Evolutionary conservation across 2,329 filamentous ascomycete genomes (phyloP).

Genomic region (Cordyceps militaris): DNA sequence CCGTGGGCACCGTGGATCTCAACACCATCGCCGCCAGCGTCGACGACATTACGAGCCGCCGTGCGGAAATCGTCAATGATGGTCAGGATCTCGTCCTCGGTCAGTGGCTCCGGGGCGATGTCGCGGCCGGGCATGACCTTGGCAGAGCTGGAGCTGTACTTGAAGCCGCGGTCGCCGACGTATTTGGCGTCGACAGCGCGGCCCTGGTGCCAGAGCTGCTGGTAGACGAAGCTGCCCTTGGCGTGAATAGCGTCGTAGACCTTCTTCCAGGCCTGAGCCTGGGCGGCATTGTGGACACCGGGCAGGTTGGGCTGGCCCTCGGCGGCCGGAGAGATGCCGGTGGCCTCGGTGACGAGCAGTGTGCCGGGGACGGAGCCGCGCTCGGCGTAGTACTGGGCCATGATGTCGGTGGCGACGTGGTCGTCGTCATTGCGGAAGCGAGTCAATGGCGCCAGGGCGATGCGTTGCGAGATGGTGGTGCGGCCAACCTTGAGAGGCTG

Average conservation of each 20-base stretch:
- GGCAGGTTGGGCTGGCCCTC: conserved; percentile 35
- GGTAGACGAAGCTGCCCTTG: conserved; percentile 52
- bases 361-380: conserved; percentile 35
- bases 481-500: conserved; percentile 35
- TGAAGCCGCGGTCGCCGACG: conserved; percentile 23
- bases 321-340: conserved; percentile 31
- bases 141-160: conserved; percentile 7
- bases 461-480: conserved; percentile 31
- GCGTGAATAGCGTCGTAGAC: conserved; percentile 55
- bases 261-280: conserved; percentile 51
- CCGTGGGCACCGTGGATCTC: conserved; percentile 50
- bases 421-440: conserved; percentile 40
- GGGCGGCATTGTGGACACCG: conserved; percentile 48
- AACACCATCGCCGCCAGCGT: conserved; percentile 63
- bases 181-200: conserved; percentile 26
- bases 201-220: conserved; percentile 57
- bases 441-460: conserved; percentile 52
- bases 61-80: conserved; percentile 53
- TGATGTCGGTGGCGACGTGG: conserved; percentile 20
- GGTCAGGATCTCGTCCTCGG: conserved; percentile 53
- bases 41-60: conserved; percentile 46
- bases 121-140: conserved; percentile 39
- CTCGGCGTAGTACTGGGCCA: conserved; percentile 39
- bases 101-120: conserved; percentile 55
- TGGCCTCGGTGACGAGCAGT: conserved; percentile 39